These are phyloP conservation scores for Agrocybe pediades DNA, from an alignment of 768 basidiomycete species.

Conservation along the genomic window DNA sequence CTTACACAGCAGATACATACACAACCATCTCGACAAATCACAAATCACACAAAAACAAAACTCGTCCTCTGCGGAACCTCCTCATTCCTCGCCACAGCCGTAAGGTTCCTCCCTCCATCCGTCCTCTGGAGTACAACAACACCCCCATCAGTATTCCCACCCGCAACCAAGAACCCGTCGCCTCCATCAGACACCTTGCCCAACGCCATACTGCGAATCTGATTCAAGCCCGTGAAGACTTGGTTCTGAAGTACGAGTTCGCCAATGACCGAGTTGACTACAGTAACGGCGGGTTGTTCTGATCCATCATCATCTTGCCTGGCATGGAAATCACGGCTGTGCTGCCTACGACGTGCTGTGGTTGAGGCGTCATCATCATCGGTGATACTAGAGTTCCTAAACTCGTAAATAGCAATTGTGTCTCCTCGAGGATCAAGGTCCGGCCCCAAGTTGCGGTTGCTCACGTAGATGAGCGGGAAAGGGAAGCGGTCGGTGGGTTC, in stretches of 20 bases:
- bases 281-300: neutral
- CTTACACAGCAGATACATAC: too few species aligned
- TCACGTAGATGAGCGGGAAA: slow-evolving; percentile 57
- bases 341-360: neutral
- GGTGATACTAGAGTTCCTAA: slow-evolving; percentile 21
- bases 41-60: slow-evolving; percentile 51
- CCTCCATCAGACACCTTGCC: slow-evolving; percentile 42
- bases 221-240: slow-evolving; percentile 61
- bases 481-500: slow-evolving; percentile 43
- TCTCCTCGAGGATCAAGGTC: slow-evolving; percentile 52
- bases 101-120: slow-evolving; percentile 50
- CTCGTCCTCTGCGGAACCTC: slow-evolving; percentile 51
- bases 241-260: slow-evolving; percentile 38
- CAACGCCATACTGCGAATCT: slow-evolving; percentile 65
- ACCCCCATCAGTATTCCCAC: slow-evolving; percentile 53
- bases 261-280: slow-evolving; percentile 14
- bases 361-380: slow-evolving; percentile 4
- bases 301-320: neutral
- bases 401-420: slow-evolving; percentile 61
- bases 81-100: slow-evolving; percentile 52
- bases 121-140: slow-evolving; percentile 54
- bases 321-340: neutral
- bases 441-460: slow-evolving; percentile 56
- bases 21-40: too few species aligned
- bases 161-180: slow-evolving; percentile 45